These are phyloP conservation scores for Papilionanthe hybrid DNA, from an alignment of 116 monocot species.

Conservation along the genomic window DNA sequence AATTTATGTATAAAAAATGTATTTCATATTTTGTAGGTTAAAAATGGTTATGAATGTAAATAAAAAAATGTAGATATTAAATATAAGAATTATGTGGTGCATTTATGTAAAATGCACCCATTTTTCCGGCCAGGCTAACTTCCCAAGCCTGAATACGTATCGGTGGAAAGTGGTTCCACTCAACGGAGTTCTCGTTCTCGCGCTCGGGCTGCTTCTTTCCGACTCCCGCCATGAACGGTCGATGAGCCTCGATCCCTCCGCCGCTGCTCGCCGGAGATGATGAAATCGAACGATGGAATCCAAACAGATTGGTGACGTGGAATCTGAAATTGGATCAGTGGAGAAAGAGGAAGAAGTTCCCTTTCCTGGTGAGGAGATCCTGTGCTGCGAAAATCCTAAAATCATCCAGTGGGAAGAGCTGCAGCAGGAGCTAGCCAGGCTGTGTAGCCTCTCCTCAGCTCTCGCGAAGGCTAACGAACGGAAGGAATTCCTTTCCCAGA, in stretches of 20 bases:
- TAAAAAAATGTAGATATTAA: too few relatives aligned
- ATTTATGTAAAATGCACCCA: too few relatives aligned
- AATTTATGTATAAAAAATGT: too few relatives aligned
- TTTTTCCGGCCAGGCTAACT: too few relatives aligned
- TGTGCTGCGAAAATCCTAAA: conserved; percentile 42
- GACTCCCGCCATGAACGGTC: background rate
- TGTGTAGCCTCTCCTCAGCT: conserved; percentile 78
- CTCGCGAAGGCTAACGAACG: conserved; percentile 49
- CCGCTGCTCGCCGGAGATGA: conserved; percentile 6
- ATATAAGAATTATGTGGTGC: too few relatives aligned
- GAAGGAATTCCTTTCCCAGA: conserved; percentile 51
- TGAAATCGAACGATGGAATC: conserved; percentile 18
- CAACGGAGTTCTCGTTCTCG: background rate
- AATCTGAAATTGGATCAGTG: background rate
- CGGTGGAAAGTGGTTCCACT: background rate
- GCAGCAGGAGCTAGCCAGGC: conserved; percentile 86
- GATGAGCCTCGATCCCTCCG: conserved; percentile 9
- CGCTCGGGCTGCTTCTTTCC: too few relatives aligned
- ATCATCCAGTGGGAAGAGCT: conserved; percentile 87
- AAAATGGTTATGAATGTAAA: too few relatives aligned
- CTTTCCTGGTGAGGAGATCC: conserved; percentile 9
- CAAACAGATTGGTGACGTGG: background rate
- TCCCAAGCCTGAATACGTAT: background rate
- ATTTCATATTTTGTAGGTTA: too few relatives aligned
- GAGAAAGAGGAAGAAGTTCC: conserved; percentile 3